Percentiles rank a stretch among this genome's conserved stretches.
Conservation (phyloP, 2,329 filamentous ascomycete genomes). For the Sclerotinia sclerotiorum region DNA sequence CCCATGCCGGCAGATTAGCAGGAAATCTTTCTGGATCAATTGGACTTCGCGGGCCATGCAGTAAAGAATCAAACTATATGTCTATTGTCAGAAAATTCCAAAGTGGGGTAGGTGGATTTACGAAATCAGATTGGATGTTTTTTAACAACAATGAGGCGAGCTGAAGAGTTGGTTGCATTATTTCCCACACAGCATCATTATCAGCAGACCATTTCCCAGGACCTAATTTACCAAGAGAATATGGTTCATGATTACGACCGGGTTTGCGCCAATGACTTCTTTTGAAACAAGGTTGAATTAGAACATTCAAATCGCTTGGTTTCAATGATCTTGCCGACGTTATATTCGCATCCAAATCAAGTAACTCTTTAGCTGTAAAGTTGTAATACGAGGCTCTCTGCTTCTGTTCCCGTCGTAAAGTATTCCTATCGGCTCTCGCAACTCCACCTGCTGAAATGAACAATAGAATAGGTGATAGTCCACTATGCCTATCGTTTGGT, state of each 20-base stretch:
- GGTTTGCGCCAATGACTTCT: not conserved
- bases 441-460: not conserved
- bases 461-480: not conserved
- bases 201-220: not conserved
- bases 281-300: not conserved
- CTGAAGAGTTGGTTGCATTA: slow-evolving; percentile 2
- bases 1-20: not conserved
- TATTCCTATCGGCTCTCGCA: not conserved
- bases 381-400: not conserved
- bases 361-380: slow-evolving; percentile 14
- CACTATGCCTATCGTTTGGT: slow-evolving; percentile 3
- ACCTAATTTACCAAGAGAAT: not conserved
- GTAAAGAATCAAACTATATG: not conserved
- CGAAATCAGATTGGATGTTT: not conserved
- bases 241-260: not conserved
- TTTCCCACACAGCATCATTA: slow-evolving; percentile 6
- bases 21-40: not conserved
- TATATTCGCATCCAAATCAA: slow-evolving; percentile 16
- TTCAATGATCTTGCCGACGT: slow-evolving; percentile 4
- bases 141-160: not conserved
- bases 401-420: not conserved
- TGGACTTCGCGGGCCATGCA: not conserved
- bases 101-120: not conserved
- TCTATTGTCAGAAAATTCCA: not conserved
- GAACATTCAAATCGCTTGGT: not conserved